These are phyloP conservation scores for Phoma sp. DNA, from an alignment of 2,329 filamentous ascomycete genomes.

Conservation along the genomic window DNA sequence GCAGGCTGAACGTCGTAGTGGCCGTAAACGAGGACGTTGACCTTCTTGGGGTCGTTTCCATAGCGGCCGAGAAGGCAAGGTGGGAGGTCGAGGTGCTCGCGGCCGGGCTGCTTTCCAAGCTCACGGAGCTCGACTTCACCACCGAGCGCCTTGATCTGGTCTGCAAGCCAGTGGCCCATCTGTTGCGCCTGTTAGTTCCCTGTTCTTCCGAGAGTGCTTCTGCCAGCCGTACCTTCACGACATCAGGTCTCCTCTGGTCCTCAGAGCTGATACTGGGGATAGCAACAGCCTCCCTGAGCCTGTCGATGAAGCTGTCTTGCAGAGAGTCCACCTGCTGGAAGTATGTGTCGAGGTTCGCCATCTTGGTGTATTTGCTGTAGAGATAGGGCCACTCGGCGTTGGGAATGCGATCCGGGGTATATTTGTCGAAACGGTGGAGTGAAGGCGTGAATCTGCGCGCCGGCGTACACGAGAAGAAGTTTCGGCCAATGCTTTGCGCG, in stretches of 20 bases:
- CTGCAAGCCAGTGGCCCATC: conserved; percentile 91
- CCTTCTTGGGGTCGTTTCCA: conserved; percentile 88
- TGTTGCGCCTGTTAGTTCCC: conserved; percentile 32
- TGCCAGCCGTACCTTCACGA: conserved; percentile 68
- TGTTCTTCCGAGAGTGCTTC: neutral
- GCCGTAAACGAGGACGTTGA: conserved; percentile 94
- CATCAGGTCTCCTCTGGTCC: conserved; percentile 85
- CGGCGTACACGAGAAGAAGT: conserved; percentile 18
- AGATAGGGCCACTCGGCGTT: conserved; percentile 54
- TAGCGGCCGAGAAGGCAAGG: conserved; percentile 93
- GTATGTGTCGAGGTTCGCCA: conserved; percentile 92
- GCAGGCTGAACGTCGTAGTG: conserved; percentile 99
- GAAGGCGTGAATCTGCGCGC: conserved; percentile 15
- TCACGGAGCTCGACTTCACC: conserved; percentile 85
- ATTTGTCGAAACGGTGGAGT: conserved; percentile 19
- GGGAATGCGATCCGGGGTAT: conserved; percentile 27
- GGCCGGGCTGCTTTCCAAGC: conserved; percentile 89
- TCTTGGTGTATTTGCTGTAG: conserved; percentile 57
- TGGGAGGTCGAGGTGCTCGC: conserved; percentile 87
- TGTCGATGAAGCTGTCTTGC: conserved; percentile 82
- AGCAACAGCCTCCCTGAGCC: conserved; percentile 87
- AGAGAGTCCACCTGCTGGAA: conserved; percentile 90
- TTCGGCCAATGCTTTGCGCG: conserved; percentile 25
- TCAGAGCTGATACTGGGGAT: conserved; percentile 96
- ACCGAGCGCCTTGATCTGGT: conserved; percentile 81